Evolutionary conservation across 2,329 filamentous ascomycete genomes (phyloP), one percentile per base, ranked within the genome.

Genomic region (Curvularia eragrostidis): DNA sequence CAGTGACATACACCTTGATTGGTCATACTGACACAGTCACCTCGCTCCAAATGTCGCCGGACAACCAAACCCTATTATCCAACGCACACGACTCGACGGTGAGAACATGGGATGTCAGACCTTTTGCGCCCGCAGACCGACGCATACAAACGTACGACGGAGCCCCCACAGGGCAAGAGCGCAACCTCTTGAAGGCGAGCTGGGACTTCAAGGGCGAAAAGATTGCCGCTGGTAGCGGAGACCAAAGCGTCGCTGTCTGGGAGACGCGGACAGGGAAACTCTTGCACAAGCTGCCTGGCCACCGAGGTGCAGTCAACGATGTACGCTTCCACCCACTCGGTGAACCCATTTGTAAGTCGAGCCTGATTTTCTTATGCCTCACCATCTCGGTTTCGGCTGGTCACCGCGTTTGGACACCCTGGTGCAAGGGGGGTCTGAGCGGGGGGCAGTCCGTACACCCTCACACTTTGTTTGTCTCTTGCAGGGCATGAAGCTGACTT

Each of bases 41-140:
- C 3, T 96, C 93, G 12, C 82, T 99, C 46, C 84, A 90, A 52
- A 86, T 98, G n/a, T 97, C 94, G 2, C 94, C 95, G 0, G 94
- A 99, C 75, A 91, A 91, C 38, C 93, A 97, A 76, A 90, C 90
- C 0, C 84, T 99, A 3, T 82, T 97, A 3, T 98, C 94, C 2
- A 95, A 96, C 71, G 89, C 92, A 7, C 95, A 97, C 83, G 95
- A 99, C 77, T 93, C 91, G 19, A 97, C 94, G 0, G 95, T 93
- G 36, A 86, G 91, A 69, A 97, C 93, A 18, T 99, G 95, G 95
- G 94, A 99, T 74, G 91, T 99, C 51, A 85, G 94, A 66, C 94
- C 95, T 0, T 99, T 98, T 78, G 94, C 95, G 6, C 92, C 95
- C 0, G 87, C 89, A 0, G 91, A 97, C 74, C 85, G 95, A 64